Conservation (phyloP, 805 yeast species). For the Myxozyma nipponensis region DNA sequence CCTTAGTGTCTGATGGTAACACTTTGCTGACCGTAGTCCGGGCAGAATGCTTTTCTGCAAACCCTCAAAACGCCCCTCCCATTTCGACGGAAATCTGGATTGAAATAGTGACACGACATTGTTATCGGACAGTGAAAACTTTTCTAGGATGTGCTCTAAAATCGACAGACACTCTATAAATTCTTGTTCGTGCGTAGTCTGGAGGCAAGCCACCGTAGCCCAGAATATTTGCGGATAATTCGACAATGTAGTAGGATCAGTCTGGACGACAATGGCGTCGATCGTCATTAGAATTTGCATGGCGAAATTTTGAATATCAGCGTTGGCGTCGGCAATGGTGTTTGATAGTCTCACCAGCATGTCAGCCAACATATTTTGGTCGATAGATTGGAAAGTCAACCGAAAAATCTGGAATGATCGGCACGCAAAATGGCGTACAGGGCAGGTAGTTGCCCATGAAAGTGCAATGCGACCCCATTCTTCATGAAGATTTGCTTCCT, state of each 20-base stretch:
- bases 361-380: slow-evolving; percentile 84
- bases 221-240: slow-evolving; percentile 93
- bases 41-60: slow-evolving; percentile 71
- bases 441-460: slow-evolving; percentile 95
- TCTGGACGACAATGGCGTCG: slow-evolving; percentile 84
- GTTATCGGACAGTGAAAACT: slow-evolving; percentile 78
- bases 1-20: slow-evolving; percentile 72
- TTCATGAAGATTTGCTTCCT: slow-evolving; percentile 51
- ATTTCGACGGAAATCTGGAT: slow-evolving; percentile 84
- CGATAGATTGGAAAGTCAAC: slow-evolving; percentile 72
- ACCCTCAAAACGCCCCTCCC: slow-evolving; percentile 95
- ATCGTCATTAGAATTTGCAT: slow-evolving; percentile 96
- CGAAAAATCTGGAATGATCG: slow-evolving; percentile 92
- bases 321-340: slow-evolving; percentile 83
- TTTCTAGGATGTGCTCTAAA: slow-evolving; percentile 74
- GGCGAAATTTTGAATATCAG: slow-evolving; percentile 92
- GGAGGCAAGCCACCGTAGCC: slow-evolving; percentile 88
- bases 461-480: slow-evolving; percentile 84
- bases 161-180: slow-evolving; percentile 83
- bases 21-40: slow-evolving; percentile 76
- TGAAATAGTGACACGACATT: slow-evolving; percentile 80
- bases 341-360: slow-evolving; percentile 90
- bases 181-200: slow-evolving; percentile 88
- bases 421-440: slow-evolving; percentile 95
- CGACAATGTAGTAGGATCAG: slow-evolving; percentile 70